These are phyloP conservation scores for Alloteropsis semialata DNA, from an alignment of 176 grass and related monocot species.

Conservation along the genomic window DNA sequence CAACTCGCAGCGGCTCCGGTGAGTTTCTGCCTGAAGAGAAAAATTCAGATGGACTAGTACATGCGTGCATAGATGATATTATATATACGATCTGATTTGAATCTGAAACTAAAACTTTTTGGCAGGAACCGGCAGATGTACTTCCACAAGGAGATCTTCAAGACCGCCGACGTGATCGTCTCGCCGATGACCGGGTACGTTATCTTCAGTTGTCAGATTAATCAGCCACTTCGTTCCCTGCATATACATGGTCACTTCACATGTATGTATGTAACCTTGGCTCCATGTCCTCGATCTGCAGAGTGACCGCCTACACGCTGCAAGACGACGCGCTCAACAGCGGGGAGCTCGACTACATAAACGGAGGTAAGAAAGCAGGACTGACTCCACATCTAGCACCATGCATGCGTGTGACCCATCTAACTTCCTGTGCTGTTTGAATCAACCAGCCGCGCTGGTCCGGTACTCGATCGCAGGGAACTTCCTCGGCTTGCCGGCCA, in stretches of 20 bases:
- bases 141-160: conserved; percentile 94
- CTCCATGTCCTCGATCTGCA: conserved; percentile 22
- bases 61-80: neutral
- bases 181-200: conserved; percentile 87
- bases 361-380: conserved; percentile 61
- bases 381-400: neutral
- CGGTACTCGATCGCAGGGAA: conserved; percentile 96
- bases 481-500: conserved; percentile 92
- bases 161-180: conserved; percentile 87
- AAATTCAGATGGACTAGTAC: neutral
- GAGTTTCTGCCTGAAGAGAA: neutral
- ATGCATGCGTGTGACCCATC: neutral
- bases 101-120: neutral
- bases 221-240: too few relatives aligned
- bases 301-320: conserved; percentile 85
- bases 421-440: neutral
- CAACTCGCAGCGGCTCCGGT: conserved; percentile 88
- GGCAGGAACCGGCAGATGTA: conserved; percentile 86
- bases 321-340: conserved; percentile 64
- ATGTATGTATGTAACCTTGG: too few relatives aligned
- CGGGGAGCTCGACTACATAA: conserved; percentile 98
- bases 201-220: neutral
- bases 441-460: conserved; percentile 57
- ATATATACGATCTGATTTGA: neutral
- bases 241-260: too few relatives aligned